Conservation (phyloP, 768 basidiomycete genomes). For the Mycena sanguinolenta region DNA sequence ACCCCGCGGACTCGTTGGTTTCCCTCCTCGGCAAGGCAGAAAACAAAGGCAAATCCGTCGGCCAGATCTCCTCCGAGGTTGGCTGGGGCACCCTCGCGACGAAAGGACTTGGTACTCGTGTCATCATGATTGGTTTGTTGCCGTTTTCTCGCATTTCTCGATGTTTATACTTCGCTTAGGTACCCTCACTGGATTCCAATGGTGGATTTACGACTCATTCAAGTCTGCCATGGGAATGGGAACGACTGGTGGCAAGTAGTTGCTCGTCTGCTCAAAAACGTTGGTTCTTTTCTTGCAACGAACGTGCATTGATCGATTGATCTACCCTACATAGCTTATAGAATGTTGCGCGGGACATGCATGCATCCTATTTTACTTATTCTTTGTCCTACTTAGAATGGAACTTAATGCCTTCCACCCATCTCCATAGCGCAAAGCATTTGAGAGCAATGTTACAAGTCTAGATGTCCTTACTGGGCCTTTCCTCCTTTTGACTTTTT, state of each 20-base stretch:
- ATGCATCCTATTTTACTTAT: conserved; percentile 33
- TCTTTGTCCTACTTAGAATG: conserved; percentile 29
- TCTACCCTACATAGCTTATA: conserved; percentile 14
- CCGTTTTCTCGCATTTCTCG: background rate
- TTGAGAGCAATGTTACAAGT: conserved; percentile 33
- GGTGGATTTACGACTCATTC: conserved; percentile 95
- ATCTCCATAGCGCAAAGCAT: conserved; percentile 7
- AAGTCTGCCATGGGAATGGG: conserved; percentile 88
- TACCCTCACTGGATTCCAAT: conserved; percentile 83
- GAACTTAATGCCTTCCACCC: conserved; percentile 29
- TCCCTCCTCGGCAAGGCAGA: conserved; percentile 92
- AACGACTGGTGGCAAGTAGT: conserved; percentile 89
- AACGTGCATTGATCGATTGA: conserved; percentile 25
- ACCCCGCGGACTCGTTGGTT: conserved; percentile 94
- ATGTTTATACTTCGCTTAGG: conserved; percentile 25
- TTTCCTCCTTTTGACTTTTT: conserved; percentile 63
- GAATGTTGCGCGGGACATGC: conserved; percentile 17
- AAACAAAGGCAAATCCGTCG: conserved; percentile 86
- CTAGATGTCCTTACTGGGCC: conserved; percentile 50
- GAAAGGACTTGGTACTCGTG: conserved; percentile 90
- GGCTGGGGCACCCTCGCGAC: conserved; percentile 76
- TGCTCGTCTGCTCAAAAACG: conserved; percentile 23
- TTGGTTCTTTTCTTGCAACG: conserved; percentile 13
- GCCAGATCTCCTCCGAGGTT: conserved; percentile 78
- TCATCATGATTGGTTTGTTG: conserved; percentile 82